Percentiles rank a stretch among this genome's conserved stretches.
phyloP scores from a whole-genome alignment of 257 asterid genomes.

The Solanum verrucosum region DNA sequence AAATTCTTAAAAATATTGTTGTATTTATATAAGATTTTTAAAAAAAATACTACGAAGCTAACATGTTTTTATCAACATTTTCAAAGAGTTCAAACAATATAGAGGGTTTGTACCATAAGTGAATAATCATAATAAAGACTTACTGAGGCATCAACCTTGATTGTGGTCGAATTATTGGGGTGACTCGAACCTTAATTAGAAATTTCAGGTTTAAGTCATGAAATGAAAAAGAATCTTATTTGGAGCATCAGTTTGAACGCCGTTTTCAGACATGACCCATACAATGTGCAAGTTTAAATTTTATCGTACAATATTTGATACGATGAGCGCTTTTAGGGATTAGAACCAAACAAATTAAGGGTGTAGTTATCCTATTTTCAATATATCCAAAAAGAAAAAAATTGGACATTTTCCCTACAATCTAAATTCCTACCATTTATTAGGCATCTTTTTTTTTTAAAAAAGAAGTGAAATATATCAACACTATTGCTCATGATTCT shows the following conservation, averaged over 20 bases:
- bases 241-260: background rate
- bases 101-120: background rate
- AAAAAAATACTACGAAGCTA: too few relatives aligned
- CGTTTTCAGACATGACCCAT: background rate
- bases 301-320: background rate
- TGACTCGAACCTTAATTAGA: too few relatives aligned
- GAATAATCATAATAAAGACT: too few relatives aligned
- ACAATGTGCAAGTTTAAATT: too few relatives aligned
- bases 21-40: accelerated
- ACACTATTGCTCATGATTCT: background rate
- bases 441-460: background rate
- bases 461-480: background rate
- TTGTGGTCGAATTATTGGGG: background rate
- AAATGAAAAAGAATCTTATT: too few relatives aligned
- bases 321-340: background rate
- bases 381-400: too few relatives aligned
- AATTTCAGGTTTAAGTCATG: background rate
- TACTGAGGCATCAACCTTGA: background rate
- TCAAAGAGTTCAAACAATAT: background rate
- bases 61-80: background rate
- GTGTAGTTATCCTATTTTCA: background rate
- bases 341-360: too few relatives aligned
- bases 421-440: background rate
- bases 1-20: too few relatives aligned
- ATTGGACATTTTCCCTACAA: too few relatives aligned